Percentiles rank a stretch among this genome's conserved stretches.
These are phyloP conservation scores for Boletus huronensis DNA, from an alignment of 768 basidiomycete species.

Conservation along the genomic window DNA sequence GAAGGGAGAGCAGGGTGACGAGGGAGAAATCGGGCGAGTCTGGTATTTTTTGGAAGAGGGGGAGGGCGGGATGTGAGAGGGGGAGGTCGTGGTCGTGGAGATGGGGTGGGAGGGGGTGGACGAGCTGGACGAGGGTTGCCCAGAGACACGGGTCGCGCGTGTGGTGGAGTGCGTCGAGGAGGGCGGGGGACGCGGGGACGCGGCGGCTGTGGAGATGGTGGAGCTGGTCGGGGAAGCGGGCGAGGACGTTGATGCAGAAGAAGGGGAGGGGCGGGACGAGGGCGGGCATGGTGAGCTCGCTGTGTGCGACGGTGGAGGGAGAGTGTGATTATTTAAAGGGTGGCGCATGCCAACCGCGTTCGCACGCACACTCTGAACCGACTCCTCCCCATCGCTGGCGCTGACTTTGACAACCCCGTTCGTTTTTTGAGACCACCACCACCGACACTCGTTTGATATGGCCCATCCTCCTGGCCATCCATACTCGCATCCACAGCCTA, in stretches of 20 bases:
- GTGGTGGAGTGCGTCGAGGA: slow-evolving; percentile 32
- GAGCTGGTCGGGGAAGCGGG: slow-evolving; percentile 39
- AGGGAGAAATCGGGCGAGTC: slow-evolving; percentile 57
- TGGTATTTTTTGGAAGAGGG: slow-evolving; percentile 54
- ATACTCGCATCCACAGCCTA: slow-evolving; percentile 28
- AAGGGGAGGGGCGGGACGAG: slow-evolving; percentile 49
- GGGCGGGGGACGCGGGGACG: slow-evolving; percentile 42
- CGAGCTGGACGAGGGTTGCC: slow-evolving; percentile 62
- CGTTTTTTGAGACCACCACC: slow-evolving; percentile 3
- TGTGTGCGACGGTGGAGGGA: neutral
- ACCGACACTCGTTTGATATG: slow-evolving; percentile 30
- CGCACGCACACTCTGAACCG: slow-evolving; percentile 12
- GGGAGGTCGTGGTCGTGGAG: slow-evolving; percentile 39
- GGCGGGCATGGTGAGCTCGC: neutral
- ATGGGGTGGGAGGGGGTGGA: slow-evolving; percentile 44
- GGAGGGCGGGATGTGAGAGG: slow-evolving; percentile 52
- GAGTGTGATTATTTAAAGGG: neutral
- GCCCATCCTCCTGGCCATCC: slow-evolving; percentile 40
- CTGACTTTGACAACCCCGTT: slow-evolving; percentile 14
- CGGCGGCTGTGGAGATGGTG: slow-evolving; percentile 34
- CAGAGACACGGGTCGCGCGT: slow-evolving; percentile 56
- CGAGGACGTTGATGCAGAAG: slow-evolving; percentile 48
- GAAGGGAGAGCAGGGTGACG: slow-evolving; percentile 60
- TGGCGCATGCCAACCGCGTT: slow-evolving; percentile 1
- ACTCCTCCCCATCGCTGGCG: slow-evolving; percentile 26